Evolutionary conservation across 2,329 filamentous ascomycete genomes (phyloP), one percentile per base, ranked within the genome.

Genomic region (Teratosphaeria destructans): DNA sequence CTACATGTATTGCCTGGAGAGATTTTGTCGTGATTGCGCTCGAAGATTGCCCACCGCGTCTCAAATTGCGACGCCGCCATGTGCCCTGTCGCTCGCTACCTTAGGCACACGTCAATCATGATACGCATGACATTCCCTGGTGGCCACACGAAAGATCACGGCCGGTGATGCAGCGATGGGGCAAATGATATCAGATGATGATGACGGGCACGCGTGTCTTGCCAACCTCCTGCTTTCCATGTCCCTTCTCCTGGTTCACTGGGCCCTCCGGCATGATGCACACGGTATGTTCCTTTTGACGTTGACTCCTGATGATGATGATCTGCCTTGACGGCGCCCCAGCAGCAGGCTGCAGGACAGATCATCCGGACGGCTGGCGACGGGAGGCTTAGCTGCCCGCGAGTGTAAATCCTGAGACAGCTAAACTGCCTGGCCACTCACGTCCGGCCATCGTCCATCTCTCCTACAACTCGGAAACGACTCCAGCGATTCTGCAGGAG

Each of bases 51-150:
- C 26, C 5, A 57, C 5, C 5, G 43, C 23, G 43, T 26, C n/a
- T 19, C 43, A 49, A 19, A 49, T 49, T 60, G 55, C 47, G 23
- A 57, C 47, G 53, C 49, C 60, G 61, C 59, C 57, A 58, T 54
- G 53, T 57, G 29, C 54, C 23, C 37, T 35, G 56, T 52, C 34
- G 56, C 54, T 43, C 23, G 59, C 55, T 58, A 55, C 57, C 57
- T 32, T 54, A 23, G 23, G 23, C 23, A 23, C 23, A 23, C 23
- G 23, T 23, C 2, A 2, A 23, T 23, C 1, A 23, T 57, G 55
- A 27, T 37, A 43, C 35, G 59, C 60, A 59, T 59, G 59, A 55
- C 55, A 62, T 59, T 27, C 57, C 52, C 32, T 54, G 52, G 14
- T 29, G 26, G 52, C 26, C 52, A 27, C 10, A n/a, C 19, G 19